These are phyloP conservation scores for Penicillium concentricum DNA, from an alignment of 2,329 filamentous ascomycete genomes.

Conservation along the genomic window DNA sequence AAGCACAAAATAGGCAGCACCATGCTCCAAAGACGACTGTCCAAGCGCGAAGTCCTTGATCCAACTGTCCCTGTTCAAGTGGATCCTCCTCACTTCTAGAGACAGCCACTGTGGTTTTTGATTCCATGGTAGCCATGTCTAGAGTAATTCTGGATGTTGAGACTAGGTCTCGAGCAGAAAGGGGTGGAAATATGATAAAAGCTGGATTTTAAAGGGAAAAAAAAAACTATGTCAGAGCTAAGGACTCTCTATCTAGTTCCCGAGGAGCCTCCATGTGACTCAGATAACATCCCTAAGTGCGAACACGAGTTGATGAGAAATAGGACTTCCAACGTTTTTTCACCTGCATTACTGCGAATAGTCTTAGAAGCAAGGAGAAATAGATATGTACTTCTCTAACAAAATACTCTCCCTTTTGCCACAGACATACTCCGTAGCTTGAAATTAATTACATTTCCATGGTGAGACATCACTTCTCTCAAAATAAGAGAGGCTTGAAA, in stretches of 20 bases:
- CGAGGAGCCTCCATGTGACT: not conserved
- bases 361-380: not conserved
- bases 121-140: not conserved
- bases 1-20: conserved; percentile 46
- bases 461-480: not conserved
- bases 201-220: not conserved
- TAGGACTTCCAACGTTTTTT: not conserved
- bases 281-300: not conserved
- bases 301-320: not conserved
- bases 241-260: not conserved
- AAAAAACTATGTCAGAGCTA: not conserved
- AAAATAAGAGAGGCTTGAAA: not conserved
- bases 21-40: conserved; percentile 52
- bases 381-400: not conserved
- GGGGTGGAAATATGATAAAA: not conserved
- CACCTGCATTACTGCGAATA: not conserved
- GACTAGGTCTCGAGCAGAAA: not conserved
- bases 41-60: conserved; percentile 47
- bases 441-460: no score
- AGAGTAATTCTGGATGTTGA: not conserved
- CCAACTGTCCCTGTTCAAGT: not conserved
- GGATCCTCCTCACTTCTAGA: not conserved
- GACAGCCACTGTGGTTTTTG: not conserved
- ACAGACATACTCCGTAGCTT: no score
- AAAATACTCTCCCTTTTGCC: no score